Evolutionary conservation across 1,284 basidiomycete species (phyloP).

Genomic region (Grifola frondosa): DNA sequence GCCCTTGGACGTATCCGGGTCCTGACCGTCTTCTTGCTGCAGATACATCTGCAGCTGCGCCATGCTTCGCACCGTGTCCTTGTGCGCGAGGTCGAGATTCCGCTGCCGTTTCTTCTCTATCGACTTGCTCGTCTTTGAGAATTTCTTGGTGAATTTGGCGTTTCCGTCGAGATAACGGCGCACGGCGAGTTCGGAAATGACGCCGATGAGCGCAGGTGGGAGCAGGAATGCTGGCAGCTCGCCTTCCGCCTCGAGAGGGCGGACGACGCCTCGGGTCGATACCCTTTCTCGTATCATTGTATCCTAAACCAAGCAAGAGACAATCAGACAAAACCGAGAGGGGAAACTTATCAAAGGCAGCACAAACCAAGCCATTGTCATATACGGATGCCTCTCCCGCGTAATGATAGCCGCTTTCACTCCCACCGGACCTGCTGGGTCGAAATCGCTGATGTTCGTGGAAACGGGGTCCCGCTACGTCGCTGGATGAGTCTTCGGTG

Average conservation of each 20-base stretch:
- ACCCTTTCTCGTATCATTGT: constrained; percentile 77
- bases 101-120: constrained; percentile 62
- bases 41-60: constrained; percentile 42
- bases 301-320: constrained; percentile 27
- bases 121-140: constrained; percentile 47
- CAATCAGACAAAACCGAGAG: background rate
- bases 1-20: constrained; percentile 35
- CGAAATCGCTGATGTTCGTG: constrained; percentile 24
- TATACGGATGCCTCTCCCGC: constrained; percentile 74
- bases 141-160: constrained; percentile 61
- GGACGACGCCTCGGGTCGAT: constrained; percentile 53
- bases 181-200: constrained; percentile 61
- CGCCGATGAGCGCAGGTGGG: constrained; percentile 62
- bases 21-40: constrained; percentile 22
- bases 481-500: constrained; percentile 28
- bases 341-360: background rate
- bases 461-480: constrained; percentile 52
- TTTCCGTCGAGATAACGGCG: constrained; percentile 65
- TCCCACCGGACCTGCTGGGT: too few relatives aligned
- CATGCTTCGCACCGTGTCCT: constrained; percentile 53
- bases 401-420: constrained; percentile 33
- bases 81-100: constrained; percentile 58
- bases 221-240: constrained; percentile 53
- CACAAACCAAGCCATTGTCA: constrained; percentile 45
- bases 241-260: constrained; percentile 56